Evolutionary conservation across 2,329 filamentous ascomycete species (phyloP).

Genomic region (Colletotrichum australisinense): DNA sequence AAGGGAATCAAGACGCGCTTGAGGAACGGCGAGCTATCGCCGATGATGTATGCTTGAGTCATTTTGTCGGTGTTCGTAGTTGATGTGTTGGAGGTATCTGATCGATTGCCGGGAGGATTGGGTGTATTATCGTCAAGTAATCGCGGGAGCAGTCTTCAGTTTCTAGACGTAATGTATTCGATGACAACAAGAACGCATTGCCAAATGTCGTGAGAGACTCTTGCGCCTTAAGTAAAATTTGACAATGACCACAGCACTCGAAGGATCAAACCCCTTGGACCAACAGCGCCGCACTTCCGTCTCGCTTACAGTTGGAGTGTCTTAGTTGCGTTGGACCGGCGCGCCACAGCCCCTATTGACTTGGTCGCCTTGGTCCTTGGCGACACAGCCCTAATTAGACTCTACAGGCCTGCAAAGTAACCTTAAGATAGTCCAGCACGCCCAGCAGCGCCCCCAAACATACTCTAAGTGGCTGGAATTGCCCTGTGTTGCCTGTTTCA

Average conservation of each 20-base stretch:
- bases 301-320: not conserved
- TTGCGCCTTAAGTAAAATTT: not conserved
- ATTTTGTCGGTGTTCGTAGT: slow-evolving; percentile 31
- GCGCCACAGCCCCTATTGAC: slow-evolving; percentile 12
- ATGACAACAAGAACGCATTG: not conserved
- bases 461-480: not conserved
- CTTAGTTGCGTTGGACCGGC: not conserved
- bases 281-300: not conserved
- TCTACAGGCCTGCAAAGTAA: not conserved
- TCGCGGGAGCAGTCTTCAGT: no score
- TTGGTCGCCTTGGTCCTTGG: not conserved
- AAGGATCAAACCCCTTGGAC: not conserved
- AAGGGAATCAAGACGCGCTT: slow-evolving; percentile 49
- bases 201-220: not conserved
- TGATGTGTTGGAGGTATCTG: not conserved
- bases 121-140: no score
- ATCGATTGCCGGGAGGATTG: no score
- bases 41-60: slow-evolving; percentile 41
- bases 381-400: slow-evolving; percentile 16
- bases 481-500: not conserved
- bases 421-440: slow-evolving; percentile 2
- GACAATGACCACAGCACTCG: not conserved
- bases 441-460: not conserved
- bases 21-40: slow-evolving; percentile 47
- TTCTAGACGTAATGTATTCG: no score